Conservation (phyloP, 1,284 basidiomycete species). For the Earliella scabrosa region DNA sequence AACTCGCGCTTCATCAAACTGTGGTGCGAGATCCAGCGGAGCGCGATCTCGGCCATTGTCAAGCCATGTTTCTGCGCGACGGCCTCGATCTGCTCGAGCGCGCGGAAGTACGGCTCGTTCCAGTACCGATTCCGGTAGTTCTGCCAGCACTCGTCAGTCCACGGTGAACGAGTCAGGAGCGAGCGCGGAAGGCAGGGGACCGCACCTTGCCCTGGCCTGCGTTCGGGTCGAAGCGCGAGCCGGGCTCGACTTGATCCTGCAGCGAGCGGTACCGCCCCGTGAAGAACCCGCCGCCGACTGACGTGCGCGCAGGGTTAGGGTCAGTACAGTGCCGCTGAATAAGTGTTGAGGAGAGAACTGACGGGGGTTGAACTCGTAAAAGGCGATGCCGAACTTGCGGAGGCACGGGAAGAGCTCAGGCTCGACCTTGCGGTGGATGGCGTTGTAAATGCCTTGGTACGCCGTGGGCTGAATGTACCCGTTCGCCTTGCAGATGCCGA, state of each 20-base stretch:
- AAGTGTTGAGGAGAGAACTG: constrained; percentile 7
- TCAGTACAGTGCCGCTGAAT: constrained; percentile 7
- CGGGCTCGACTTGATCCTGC: constrained; percentile 37
- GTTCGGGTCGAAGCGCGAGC: constrained; percentile 44
- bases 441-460: constrained; percentile 72
- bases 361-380: constrained; percentile 62
- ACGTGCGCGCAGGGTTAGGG: constrained; percentile 15
- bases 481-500: constrained; percentile 56
- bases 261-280: constrained; percentile 38
- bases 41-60: constrained; percentile 52
- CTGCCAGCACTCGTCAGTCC: constrained; percentile 16
- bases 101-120: constrained; percentile 54
- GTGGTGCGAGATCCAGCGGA: constrained; percentile 60
- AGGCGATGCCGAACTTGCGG: constrained; percentile 62
- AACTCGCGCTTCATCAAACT: constrained; percentile 49
- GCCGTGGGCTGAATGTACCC: constrained; percentile 66
- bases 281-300: constrained; percentile 45
- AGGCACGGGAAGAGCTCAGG: constrained; percentile 68
- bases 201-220: constrained; percentile 36
- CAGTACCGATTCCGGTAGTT: constrained; percentile 43
- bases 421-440: constrained; percentile 54
- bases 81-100: constrained; percentile 42
- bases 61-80: constrained; percentile 46
- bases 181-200: neutral
- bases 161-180: no score